These are phyloP conservation scores for Centaurea solstitialis DNA, from an alignment of 129 eudicot genomes.

Conservation along the genomic window DNA sequence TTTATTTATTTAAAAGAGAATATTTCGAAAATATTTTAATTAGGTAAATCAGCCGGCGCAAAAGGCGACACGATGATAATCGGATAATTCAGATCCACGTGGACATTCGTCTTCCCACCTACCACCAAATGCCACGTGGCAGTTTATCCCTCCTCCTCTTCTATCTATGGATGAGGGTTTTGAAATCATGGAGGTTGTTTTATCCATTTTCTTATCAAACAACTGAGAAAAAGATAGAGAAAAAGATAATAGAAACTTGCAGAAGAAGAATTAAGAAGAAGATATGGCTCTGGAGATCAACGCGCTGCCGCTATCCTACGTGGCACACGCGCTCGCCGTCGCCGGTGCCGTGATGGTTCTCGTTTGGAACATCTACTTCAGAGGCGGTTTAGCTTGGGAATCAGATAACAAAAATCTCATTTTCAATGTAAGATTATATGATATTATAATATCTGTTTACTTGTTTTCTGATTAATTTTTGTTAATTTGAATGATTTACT, in stretches of 20 bases:
- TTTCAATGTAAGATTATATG: constrained; percentile 57
- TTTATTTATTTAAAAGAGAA: no score
- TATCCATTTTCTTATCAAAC: no score
- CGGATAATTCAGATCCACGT: constrained; percentile 14
- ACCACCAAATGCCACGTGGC: constrained; percentile 21
- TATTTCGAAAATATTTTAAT: no score
- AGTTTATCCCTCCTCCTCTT: background rate
- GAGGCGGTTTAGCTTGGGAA: constrained; percentile 96
- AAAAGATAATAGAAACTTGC: no score
- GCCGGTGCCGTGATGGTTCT: constrained; percentile 68
- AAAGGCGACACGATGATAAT: constrained; percentile 27
- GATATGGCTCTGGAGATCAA: constrained; percentile 40
- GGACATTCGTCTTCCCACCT: constrained; percentile 19
- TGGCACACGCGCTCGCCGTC: constrained; percentile 64
- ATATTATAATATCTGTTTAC: background rate
- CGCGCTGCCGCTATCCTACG: constrained; percentile 60
- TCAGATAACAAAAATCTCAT: constrained; percentile 74
- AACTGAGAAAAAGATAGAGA: no score
- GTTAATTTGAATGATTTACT: background rate
- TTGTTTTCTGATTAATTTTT: background rate
- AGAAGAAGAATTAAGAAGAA: constrained; percentile 41
- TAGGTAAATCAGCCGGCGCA: constrained; percentile 14
- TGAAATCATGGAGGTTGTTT: no score
- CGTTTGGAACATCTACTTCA: constrained; percentile 70
- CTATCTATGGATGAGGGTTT: constrained; percentile 26